These are phyloP conservation scores for Lactarius deliciosus DNA, from an alignment of 768 basidiomycete genomes.

Conservation along the genomic window DNA sequence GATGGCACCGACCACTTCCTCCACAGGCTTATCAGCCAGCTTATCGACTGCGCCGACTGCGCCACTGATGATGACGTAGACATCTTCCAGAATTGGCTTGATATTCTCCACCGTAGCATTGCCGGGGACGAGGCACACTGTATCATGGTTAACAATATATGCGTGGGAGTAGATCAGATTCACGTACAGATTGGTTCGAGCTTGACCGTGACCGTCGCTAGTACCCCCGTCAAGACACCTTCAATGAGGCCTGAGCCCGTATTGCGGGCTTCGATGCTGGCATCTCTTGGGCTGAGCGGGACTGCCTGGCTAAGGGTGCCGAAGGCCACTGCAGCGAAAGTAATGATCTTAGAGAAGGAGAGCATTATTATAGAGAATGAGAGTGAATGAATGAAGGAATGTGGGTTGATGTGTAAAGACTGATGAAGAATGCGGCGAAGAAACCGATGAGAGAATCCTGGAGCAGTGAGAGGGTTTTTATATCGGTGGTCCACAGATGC, in stretches of 20 bases:
- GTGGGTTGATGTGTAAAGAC: neutral
- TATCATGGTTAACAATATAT: no score
- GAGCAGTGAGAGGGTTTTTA: conserved; percentile 4
- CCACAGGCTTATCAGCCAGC: no score
- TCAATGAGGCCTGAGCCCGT: neutral
- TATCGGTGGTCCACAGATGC: neutral
- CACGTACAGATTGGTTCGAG: no score
- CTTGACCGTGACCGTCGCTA: no score
- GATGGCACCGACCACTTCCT: no score
- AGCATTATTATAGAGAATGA: conserved; percentile 10
- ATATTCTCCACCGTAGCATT: no score
- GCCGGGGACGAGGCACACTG: no score
- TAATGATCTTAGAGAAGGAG: conserved; percentile 9
- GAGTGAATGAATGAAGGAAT: neutral
- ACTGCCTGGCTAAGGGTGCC: conserved; percentile 11
- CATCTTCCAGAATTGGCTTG: fast-evolving
- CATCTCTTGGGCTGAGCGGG: neutral
- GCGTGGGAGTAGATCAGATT: no score
- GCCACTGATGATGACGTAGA: no score
- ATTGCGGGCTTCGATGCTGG: neutral
- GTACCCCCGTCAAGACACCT: no score
- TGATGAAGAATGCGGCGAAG: neutral
- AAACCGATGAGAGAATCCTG: neutral
- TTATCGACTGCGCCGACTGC: no score
- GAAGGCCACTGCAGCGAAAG: conserved; percentile 3